Percentiles rank a stretch among this genome's conserved stretches.
These are phyloP conservation scores for Fusarium paranaense DNA, from an alignment of 2,329 filamentous ascomycete species.

Conservation along the genomic window DNA sequence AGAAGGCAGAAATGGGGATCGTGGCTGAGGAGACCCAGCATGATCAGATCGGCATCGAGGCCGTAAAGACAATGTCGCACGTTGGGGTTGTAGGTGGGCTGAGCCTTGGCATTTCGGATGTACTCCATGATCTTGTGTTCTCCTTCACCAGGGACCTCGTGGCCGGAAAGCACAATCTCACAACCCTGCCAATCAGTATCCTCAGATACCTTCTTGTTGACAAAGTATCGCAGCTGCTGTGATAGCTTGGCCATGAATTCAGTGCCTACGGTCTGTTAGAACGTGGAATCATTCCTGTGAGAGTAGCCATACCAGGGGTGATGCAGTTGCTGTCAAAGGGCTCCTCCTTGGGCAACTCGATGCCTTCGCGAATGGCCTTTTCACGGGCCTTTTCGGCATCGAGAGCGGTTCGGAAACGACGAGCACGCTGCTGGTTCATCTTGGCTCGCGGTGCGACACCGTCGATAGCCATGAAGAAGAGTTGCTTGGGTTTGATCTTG, in stretches of 20 bases:
- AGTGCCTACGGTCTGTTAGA: constrained; percentile 64
- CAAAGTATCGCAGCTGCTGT: constrained; percentile 94
- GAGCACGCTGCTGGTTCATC: constrained; percentile 98
- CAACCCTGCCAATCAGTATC: constrained; percentile 98
- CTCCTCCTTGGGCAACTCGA: constrained; percentile 94
- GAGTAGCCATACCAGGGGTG: constrained; percentile 74
- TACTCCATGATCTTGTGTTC: constrained; percentile 99
- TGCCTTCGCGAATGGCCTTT: constrained; percentile 88
- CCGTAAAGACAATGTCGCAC: constrained; percentile 97
- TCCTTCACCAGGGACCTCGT: constrained; percentile 97
- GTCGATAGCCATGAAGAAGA: constrained; percentile 99
- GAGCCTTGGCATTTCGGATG: constrained; percentile 96
- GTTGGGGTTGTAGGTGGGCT: constrained; percentile 91
- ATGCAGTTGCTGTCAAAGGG: constrained; percentile 99
- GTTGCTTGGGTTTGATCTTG: constrained; percentile 97
- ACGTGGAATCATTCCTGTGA: not conserved
- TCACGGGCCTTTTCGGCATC: constrained; percentile 91
- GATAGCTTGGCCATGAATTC: constrained; percentile 98
- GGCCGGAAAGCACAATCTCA: constrained; percentile 94
- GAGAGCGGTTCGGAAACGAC: constrained; percentile 92
- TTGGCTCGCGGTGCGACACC: constrained; percentile 97
- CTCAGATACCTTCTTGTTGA: constrained; percentile 98
- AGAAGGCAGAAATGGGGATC: constrained; percentile 98
- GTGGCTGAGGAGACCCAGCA: constrained; percentile 96
- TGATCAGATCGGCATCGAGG: constrained; percentile 96